Evolutionary conservation across 768 basidiomycete genomes (phyloP).

Genomic region (Amanita molliuscula): DNA sequence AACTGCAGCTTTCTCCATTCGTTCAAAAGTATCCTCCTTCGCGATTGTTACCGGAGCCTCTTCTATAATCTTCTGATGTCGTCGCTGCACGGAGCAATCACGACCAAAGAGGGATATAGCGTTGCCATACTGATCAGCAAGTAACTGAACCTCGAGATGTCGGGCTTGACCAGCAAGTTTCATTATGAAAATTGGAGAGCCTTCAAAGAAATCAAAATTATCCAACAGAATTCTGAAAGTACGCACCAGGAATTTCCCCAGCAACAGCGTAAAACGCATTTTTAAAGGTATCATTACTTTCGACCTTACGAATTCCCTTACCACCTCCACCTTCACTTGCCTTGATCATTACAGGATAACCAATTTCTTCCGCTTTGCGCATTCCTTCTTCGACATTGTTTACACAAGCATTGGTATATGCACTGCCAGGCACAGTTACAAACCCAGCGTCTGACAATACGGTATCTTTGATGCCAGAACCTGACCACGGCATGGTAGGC

Average conservation of each 20-base stretch:
- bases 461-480: conserved; percentile 87
- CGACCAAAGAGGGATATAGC: conserved; percentile 98
- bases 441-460: conserved; percentile 76
- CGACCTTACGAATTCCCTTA: conserved; percentile 97
- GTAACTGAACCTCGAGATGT: conserved; percentile 94
- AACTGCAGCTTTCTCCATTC: conserved; percentile 99
- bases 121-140: conserved; percentile 98
- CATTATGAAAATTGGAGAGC: conserved; percentile 99
- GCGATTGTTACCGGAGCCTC: conserved; percentile 99
- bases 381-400: conserved; percentile 82
- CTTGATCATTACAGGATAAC: conserved; percentile 99
- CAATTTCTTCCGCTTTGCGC: conserved; percentile 73
- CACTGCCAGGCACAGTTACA: conserved; percentile 89
- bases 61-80: conserved; percentile 99
- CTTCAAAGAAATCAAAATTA: conserved; percentile 24
- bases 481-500: conserved; percentile 99
- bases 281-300: conserved; percentile 77
- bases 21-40: conserved; percentile 79
- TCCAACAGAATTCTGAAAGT: conserved; percentile 6
- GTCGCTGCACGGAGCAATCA: conserved; percentile 97
- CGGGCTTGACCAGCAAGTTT: conserved; percentile 97
- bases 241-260: conserved; percentile 90
- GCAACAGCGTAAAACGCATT: conserved; percentile 90
- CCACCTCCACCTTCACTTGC: conserved; percentile 98
- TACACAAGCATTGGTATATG: conserved; percentile 84